Percentiles rank a stretch among this genome's conserved stretches.
Evolutionary conservation across 2,329 filamentous ascomycete genomes (phyloP).

Genomic region (Sporothrix variecibatus): DNA sequence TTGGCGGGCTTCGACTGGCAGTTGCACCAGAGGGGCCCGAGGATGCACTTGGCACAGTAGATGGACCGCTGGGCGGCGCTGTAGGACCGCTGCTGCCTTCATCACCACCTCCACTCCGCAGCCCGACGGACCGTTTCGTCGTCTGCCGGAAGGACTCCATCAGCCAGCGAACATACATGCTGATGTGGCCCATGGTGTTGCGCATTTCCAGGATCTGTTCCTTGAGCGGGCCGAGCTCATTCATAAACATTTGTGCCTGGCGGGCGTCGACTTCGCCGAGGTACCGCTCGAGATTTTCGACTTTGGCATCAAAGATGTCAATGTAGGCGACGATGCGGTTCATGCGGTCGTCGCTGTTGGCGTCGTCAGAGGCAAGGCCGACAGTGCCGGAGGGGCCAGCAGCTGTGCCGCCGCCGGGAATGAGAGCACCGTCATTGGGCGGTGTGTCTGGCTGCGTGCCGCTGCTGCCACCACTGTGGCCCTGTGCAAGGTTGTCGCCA

Average conservation of each 20-base stretch:
- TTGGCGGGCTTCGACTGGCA: background rate
- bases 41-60: background rate
- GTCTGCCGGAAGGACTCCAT: slow-evolving; percentile 41
- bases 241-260: slow-evolving; percentile 62
- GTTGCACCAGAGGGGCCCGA: background rate
- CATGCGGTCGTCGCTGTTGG: slow-evolving; percentile 33
- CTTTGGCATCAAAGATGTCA: slow-evolving; percentile 55
- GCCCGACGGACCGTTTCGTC: slow-evolving; percentile 26
- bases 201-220: slow-evolving; percentile 63
- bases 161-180: slow-evolving; percentile 62
- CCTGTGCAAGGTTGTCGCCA: background rate
- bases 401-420: background rate
- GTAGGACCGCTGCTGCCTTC: background rate
- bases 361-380: background rate
- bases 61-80: background rate
- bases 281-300: slow-evolving; percentile 59
- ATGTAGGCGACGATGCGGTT: slow-evolving; percentile 49
- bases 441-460: background rate
- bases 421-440: background rate
- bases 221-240: slow-evolving; percentile 62
- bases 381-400: background rate
- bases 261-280: slow-evolving; percentile 61
- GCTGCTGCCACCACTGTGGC: background rate
- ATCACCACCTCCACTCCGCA: slow-evolving; percentile 15
- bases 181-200: slow-evolving; percentile 58